phyloP scores from a whole-genome alignment of 495 filamentous ascomycete genomes.

The Penicillium dipodomyicola region DNA sequence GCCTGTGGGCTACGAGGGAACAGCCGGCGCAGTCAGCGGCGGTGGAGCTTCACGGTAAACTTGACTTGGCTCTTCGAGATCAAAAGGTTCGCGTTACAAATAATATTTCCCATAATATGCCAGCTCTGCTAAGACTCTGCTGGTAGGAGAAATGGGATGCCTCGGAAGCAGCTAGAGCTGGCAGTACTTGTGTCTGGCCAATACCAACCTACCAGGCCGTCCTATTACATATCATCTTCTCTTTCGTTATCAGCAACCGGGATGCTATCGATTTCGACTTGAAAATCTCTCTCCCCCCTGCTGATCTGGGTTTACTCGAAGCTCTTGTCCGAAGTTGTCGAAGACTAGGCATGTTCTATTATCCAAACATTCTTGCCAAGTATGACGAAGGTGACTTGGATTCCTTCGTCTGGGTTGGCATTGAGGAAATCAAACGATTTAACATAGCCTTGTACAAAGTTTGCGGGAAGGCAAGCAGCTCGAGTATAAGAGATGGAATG shows the following conservation, averaged over 20 bases:
- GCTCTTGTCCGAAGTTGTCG: slow-evolving; percentile 27
- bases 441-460: slow-evolving; percentile 28
- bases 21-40: slow-evolving; percentile 17
- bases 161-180: slow-evolving; percentile 12
- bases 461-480: slow-evolving; percentile 13
- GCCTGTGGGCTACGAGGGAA: slow-evolving; percentile 23
- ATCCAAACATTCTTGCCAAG: slow-evolving; percentile 27
- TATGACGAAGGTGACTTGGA: slow-evolving; percentile 12
- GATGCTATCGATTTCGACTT: slow-evolving; percentile 18
- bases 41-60: slow-evolving; percentile 23
- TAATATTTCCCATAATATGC: neutral
- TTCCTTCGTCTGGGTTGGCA: slow-evolving; percentile 24
- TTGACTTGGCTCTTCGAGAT: slow-evolving; percentile 24
- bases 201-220: slow-evolving; percentile 37
- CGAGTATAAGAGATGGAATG: neutral
- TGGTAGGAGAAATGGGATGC: slow-evolving; percentile 32
- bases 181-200: slow-evolving; percentile 25
- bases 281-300: slow-evolving; percentile 14
- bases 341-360: slow-evolving; percentile 31
- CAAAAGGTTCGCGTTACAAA: slow-evolving; percentile 24
- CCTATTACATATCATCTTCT: slow-evolving; percentile 31
- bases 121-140: slow-evolving; percentile 8
- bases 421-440: slow-evolving; percentile 36
- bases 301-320: slow-evolving; percentile 20
- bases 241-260: slow-evolving; percentile 10